Conservation (phyloP, 2,329 filamentous ascomycete species). For the Pseudocercospora cruenta region DNA sequence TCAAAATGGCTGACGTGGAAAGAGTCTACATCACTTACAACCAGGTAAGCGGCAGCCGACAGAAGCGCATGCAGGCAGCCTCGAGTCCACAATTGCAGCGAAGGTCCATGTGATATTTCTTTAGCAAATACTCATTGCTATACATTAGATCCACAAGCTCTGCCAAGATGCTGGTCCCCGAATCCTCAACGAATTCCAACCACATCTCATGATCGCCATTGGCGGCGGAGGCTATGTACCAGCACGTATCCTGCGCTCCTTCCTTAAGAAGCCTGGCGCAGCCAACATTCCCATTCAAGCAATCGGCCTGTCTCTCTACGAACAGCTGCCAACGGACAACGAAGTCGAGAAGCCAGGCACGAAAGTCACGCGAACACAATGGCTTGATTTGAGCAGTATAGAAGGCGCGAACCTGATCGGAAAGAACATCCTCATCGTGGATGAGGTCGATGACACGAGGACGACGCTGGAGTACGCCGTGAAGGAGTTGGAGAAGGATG, state of each 20-base stretch:
- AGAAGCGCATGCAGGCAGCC: not conserved
- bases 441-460: slow-evolving; percentile 93
- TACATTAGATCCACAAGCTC: slow-evolving; percentile 84
- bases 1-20: slow-evolving; percentile 25
- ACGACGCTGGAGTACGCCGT: slow-evolving; percentile 95
- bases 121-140: not conserved
- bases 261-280: slow-evolving; percentile 83
- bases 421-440: slow-evolving; percentile 89
- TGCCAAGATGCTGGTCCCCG: slow-evolving; percentile 82
- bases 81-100: not conserved
- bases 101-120: not conserved
- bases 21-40: slow-evolving; percentile 33
- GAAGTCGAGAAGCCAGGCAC: slow-evolving; percentile 78
- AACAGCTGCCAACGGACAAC: slow-evolving; percentile 66
- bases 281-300: slow-evolving; percentile 99
- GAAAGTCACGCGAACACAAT: slow-evolving; percentile 96
- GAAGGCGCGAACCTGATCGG: slow-evolving; percentile 88
- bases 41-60: slow-evolving; percentile 21
- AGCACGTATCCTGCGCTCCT: slow-evolving; percentile 94
- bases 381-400: slow-evolving; percentile 86
- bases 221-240: slow-evolving; percentile 97
- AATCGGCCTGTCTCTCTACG: slow-evolving; percentile 96
- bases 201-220: slow-evolving; percentile 97
- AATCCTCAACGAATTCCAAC: slow-evolving; percentile 84
- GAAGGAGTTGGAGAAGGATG: slow-evolving; percentile 91